These are phyloP conservation scores for Penicillium sp. DNA, from an alignment of 2,329 filamentous ascomycete species.

Conservation along the genomic window DNA sequence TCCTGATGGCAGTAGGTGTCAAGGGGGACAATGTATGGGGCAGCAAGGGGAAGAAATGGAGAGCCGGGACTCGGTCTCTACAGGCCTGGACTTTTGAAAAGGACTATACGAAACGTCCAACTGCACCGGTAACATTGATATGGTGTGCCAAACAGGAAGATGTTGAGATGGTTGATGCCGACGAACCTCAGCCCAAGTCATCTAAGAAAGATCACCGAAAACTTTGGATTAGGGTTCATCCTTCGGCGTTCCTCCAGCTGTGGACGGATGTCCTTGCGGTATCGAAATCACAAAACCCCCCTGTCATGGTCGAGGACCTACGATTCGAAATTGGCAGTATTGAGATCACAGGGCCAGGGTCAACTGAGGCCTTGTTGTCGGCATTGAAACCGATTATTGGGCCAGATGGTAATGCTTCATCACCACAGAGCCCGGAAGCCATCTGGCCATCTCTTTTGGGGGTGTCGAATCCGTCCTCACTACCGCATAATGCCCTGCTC, in stretches of 20 bases:
- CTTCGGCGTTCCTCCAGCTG: slow-evolving; percentile 66
- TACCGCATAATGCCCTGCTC: slow-evolving; percentile 69
- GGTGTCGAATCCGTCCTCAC: slow-evolving; percentile 64
- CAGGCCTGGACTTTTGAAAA: slow-evolving; percentile 58
- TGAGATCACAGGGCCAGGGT: slow-evolving; percentile 67
- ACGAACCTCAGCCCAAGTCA: slow-evolving; percentile 10
- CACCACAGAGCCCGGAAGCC: slow-evolving; percentile 32
- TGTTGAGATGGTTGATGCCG: slow-evolving; percentile 36
- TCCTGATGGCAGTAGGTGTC: slow-evolving; percentile 66
- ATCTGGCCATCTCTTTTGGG: slow-evolving; percentile 43
- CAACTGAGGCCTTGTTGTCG: slow-evolving; percentile 72
- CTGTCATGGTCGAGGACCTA: slow-evolving; percentile 62
- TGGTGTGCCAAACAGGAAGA: slow-evolving; percentile 60
- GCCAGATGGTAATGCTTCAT: slow-evolving; percentile 14
- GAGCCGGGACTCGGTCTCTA: slow-evolving; percentile 56
- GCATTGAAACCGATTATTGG: slow-evolving; percentile 55
- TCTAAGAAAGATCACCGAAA: slow-evolving; percentile 45
- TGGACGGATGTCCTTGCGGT: slow-evolving; percentile 61
- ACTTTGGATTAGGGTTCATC: slow-evolving; percentile 74
- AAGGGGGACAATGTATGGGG: slow-evolving; percentile 59
- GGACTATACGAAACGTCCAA: slow-evolving; percentile 53
- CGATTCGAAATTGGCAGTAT: slow-evolving; percentile 72
- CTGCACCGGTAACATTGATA: slow-evolving; percentile 70
- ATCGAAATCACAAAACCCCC: slow-evolving; percentile 60
- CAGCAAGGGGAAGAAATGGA: slow-evolving; percentile 68